These are phyloP conservation scores for Backusella westeae DNA, from an alignment of 192 early-diverging fungal species.

Conservation along the genomic window DNA sequence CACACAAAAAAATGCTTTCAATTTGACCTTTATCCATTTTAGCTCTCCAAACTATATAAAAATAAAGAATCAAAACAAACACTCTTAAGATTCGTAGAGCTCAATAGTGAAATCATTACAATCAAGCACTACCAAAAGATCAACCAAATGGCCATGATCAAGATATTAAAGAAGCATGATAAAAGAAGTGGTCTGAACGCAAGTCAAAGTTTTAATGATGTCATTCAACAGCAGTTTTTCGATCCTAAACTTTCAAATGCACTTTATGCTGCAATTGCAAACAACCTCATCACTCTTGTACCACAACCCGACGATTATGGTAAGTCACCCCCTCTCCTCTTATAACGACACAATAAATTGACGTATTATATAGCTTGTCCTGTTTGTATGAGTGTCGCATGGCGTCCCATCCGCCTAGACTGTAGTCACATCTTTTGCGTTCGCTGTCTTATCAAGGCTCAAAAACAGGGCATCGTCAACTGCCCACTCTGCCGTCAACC, in stretches of 20 bases:
- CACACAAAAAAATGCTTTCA: neutral
- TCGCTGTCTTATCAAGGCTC: conserved; percentile 76
- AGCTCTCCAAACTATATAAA: neutral
- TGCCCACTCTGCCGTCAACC: conserved; percentile 73
- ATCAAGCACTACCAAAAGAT: conserved; percentile 76
- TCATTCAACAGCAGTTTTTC: conserved; percentile 49
- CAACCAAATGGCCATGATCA: conserved; percentile 77
- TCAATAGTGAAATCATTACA: conserved; percentile 71
- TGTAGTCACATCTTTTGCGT: conserved; percentile 82
- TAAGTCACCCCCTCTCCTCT: neutral
- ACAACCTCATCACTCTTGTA: conserved; percentile 65
- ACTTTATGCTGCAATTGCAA: conserved; percentile 61
- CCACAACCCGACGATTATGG: conserved; percentile 81
- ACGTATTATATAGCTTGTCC: conserved; percentile 52
- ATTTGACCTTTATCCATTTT: no score
- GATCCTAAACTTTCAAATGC: conserved; percentile 55
- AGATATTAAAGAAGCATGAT: conserved; percentile 93
- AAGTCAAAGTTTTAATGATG: conserved; percentile 47
- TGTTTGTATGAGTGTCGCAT: conserved; percentile 73
- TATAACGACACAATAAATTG: neutral
- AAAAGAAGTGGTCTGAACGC: conserved; percentile 68
- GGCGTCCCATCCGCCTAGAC: conserved; percentile 76
- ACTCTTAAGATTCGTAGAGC: conserved; percentile 53
- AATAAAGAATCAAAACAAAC: conserved; percentile 18
- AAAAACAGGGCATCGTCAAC: conserved; percentile 56